Base-by-base conservation (phyloP, 2,329 filamentous ascomycete species). In the Tolypocladium sp. region DNA sequence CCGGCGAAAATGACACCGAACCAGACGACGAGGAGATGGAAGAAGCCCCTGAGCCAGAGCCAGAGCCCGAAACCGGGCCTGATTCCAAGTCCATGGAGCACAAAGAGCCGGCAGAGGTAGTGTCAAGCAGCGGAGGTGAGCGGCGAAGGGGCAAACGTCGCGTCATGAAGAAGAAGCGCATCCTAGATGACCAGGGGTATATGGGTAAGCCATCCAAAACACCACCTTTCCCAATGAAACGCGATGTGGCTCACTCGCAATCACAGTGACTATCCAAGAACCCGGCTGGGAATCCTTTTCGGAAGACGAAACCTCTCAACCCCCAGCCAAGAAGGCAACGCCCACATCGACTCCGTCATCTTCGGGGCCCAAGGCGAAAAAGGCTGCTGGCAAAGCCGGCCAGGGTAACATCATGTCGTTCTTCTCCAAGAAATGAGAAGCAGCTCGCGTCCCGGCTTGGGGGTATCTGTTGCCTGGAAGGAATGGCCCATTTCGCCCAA, bases 361-460 rank as follows among this genome's bases (percentile, higher is more conserved):
- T 15, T 76, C 80, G 60, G 76, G 75, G 7, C 70, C 69, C 53
- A 84, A 81, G 65, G 71, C 78, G 30, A 86, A 82, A 66, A 88
- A 87, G 69, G 67, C 76, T 25, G 75, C 75, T 1, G 75, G 77
- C 1, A 90, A 91, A 69, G 73, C 74, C 9, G 71, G 83, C 3
- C 88, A 91, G 68, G 91, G 92, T 3, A 96, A 81, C 70, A 96
- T 96, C 69, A 96, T 92, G 88, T 91, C 88, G 1, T 96, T 96
- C 75, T 96, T 96, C 73, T 82, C 82, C 49, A 96, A 95, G 78
- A 94, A 92, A 68, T 89, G 65, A 62, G 27, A 57, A 51, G 38
- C 51, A 13, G 33, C 30, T 51, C 17, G 27, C 12, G 46, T 30
- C n/a, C n/a, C n/a, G 17, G 38, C 17, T 40, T 40, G 17, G 38